phyloP scores from a whole-genome alignment of 371 early-diverging fungal species.

The Batkoa obscura region DNA sequence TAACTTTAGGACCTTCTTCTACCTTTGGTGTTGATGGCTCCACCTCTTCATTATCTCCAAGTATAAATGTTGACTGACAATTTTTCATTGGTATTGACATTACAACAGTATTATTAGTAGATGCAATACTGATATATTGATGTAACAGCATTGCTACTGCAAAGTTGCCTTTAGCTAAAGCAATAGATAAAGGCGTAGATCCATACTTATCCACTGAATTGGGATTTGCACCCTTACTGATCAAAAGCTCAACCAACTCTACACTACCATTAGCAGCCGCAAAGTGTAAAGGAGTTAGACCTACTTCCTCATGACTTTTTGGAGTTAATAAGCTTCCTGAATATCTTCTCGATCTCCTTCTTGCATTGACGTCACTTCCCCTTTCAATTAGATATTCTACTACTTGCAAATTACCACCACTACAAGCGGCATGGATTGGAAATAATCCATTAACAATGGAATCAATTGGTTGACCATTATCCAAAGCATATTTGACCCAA shows the following conservation, averaged over 20 bases:
- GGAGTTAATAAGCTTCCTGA: constrained; percentile 11
- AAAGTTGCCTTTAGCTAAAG: constrained; percentile 30
- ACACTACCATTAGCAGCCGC: constrained; percentile 49
- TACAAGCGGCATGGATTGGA: constrained; percentile 48
- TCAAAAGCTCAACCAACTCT: constrained; percentile 30
- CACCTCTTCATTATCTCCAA: not conserved
- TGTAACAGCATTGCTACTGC: constrained; percentile 16
- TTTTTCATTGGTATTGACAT: too few species aligned
- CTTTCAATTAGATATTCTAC: constrained; percentile 47
- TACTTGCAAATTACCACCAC: constrained; percentile 36
- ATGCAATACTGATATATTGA: not conserved
- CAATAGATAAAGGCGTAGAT: constrained; percentile 31
- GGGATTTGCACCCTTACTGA: constrained; percentile 33
- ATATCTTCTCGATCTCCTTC: constrained; percentile 20
- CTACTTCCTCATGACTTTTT: constrained; percentile 12
- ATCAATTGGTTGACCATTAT: constrained; percentile 47
- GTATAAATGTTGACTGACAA: not conserved
- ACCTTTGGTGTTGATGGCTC: not conserved
- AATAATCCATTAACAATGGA: constrained; percentile 42
- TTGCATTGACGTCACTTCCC: constrained; percentile 50
- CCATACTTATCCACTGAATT: constrained; percentile 43
- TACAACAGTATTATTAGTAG: too few species aligned
- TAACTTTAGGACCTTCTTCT: not conserved
- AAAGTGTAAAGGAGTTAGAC: constrained; percentile 53
- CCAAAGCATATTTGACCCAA: constrained; percentile 44